These are phyloP conservation scores for Lactarius hengduanensis DNA, from an alignment of 768 basidiomycete genomes.

Conservation along the genomic window DNA sequence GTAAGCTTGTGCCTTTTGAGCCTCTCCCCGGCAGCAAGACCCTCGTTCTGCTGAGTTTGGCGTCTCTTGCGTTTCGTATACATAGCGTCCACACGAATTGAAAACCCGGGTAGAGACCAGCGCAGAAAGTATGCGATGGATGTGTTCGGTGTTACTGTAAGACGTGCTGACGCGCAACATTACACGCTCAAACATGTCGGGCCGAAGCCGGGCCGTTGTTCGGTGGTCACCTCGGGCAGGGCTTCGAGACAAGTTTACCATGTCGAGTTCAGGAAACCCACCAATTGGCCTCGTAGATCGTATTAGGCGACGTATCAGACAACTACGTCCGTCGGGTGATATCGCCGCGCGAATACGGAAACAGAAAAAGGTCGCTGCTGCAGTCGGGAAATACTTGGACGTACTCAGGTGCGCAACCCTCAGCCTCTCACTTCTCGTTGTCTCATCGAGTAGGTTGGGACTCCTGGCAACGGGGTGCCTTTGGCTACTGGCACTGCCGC, in stretches of 20 bases:
- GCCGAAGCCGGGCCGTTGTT: conserved; percentile 13
- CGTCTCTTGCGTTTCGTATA: conserved; percentile 58
- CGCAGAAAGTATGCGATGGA: background rate
- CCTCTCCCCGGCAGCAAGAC: conserved; percentile 59
- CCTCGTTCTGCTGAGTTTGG: conserved; percentile 45
- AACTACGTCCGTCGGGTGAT: conserved; percentile 7
- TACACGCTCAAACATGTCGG: conserved; percentile 9
- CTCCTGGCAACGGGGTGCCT: conserved; percentile 66
- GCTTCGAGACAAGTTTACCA: background rate
- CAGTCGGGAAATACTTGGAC: conserved; percentile 13
- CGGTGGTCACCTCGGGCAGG: background rate
- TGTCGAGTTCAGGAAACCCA: conserved; percentile 5
- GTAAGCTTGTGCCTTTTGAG: conserved; percentile 57
- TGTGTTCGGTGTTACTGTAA: conserved; percentile 5
- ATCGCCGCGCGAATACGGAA: conserved; percentile 19
- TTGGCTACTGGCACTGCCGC: conserved; percentile 85
- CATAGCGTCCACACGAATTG: conserved; percentile 40
- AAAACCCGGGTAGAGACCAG: background rate
- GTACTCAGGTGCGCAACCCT: conserved; percentile 22
- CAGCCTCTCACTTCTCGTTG: conserved; percentile 4
- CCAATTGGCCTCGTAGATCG: conserved; percentile 1
- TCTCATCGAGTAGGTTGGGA: conserved; percentile 42
- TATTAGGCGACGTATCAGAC: conserved; percentile 17
- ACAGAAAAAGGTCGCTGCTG: conserved; percentile 15
- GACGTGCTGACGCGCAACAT: conserved; percentile 10